Conservation (phyloP, 176 grass and related monocot genomes). For the Oryza meridionalis region DNA sequence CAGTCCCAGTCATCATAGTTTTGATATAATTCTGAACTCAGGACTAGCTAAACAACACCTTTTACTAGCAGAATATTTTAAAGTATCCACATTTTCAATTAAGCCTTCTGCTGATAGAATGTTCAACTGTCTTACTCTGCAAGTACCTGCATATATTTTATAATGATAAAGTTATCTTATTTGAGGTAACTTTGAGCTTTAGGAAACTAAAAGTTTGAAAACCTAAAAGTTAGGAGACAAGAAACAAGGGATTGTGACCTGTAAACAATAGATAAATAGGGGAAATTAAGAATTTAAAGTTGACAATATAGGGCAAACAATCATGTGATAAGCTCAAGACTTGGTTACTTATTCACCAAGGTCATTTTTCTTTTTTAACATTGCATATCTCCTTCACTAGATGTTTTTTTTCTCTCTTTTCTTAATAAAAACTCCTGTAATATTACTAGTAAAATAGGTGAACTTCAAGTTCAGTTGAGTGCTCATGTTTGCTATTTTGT, state of each 20-base stretch:
- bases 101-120: neutral
- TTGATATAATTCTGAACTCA: slow-evolving; percentile 1
- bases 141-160: neutral
- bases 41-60: slow-evolving; percentile 2
- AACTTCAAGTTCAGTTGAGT: slow-evolving; percentile 3
- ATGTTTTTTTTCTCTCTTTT: neutral
- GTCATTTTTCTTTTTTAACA: neutral
- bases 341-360: neutral
- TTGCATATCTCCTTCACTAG: neutral
- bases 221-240: neutral
- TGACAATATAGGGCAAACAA: neutral
- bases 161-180: neutral
- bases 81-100: slow-evolving; percentile 10
- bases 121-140: neutral
- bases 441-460: neutral
- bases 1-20: neutral
- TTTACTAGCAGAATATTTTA: slow-evolving; percentile 12
- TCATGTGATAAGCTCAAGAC: neutral
- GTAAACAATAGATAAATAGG: neutral
- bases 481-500: slow-evolving; percentile 15
- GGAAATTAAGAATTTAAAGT: neutral
- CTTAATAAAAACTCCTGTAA: neutral
- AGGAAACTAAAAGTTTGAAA: neutral
- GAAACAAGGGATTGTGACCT: neutral
- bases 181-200: neutral